Base-by-base conservation (phyloP, 2,329 filamentous ascomycete genomes). In the Exophiala calicioides region DNA sequence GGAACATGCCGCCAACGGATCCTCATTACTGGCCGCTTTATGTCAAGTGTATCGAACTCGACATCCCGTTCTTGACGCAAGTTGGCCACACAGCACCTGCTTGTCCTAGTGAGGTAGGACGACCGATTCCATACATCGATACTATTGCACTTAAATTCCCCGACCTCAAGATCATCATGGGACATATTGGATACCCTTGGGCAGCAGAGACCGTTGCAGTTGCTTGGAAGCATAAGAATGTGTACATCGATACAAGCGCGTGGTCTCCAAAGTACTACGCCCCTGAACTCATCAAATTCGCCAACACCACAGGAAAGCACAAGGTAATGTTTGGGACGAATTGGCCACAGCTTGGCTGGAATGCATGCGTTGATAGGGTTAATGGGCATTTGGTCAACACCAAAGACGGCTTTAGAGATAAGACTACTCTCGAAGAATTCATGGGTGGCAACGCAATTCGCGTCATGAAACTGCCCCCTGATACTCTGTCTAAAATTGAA, bases 281-380 rank as follows among this genome's bases (percentile, higher is more conserved):
- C 3, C 44, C 33, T 4, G 59, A 58, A 39, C 38, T 60, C 20
- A 46, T 60, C 20, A 47, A 40, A 1, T 61, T 61, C 39, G 58
- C 56, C 12, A 61, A 60, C 24, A 61, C 59, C 1, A 57, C 47
- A 2, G 59, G 59, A 2, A 38, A 48, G 30, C 46, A 57, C 24
- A 60, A 60, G 33, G 55, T 58, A 39, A 57, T 61, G 58, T 60
- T 60, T 45, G 59, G 53, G 10, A 60, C 58, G 10, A 61, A 61
- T 44, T 61, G 57, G 30, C 59, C 59, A 2, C 59, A 61, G 45
- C 42, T 61, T 13, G 30, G 41, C 9, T 59, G 55, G 55, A 50
- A 56, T 19, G 56, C 47, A 5, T 61, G 59, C 34, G 53, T 60
- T 13, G 50, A 58, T 13, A 47, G 44, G 10, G 47, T 39, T 8